These are phyloP conservation scores for Fusarium euwallaceae DNA, from an alignment of 2,329 filamentous ascomycete genomes.

Conservation along the genomic window DNA sequence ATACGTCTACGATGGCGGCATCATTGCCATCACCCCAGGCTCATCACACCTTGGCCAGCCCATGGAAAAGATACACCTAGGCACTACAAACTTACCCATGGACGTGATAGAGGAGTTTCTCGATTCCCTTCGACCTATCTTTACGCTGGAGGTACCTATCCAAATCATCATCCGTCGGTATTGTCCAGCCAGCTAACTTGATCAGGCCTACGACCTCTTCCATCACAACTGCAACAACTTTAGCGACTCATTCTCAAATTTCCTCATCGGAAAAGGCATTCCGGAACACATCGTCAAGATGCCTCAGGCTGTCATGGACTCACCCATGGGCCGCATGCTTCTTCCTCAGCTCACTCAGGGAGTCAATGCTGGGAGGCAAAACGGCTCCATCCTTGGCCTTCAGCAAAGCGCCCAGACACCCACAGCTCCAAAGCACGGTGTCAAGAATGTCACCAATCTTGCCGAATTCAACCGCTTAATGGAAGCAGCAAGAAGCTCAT, in stretches of 20 bases:
- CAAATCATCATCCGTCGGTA: neutral
- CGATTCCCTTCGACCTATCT: constrained; percentile 84
- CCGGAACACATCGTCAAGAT: constrained; percentile 88
- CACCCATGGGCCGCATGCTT: constrained; percentile 90
- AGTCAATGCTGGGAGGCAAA: constrained; percentile 62
- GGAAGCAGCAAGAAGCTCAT: constrained; percentile 73
- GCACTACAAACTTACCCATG: constrained; percentile 81
- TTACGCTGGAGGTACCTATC: constrained; percentile 76
- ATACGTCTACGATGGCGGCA: constrained; percentile 90
- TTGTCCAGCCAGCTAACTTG: neutral
- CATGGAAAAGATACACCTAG: constrained; percentile 80
- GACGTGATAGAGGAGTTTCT: constrained; percentile 90
- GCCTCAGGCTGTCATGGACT: constrained; percentile 86
- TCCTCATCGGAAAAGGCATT: constrained; percentile 89
- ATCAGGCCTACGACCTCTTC: constrained; percentile 87
- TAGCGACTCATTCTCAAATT: constrained; percentile 90
- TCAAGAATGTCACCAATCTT: constrained; percentile 70
- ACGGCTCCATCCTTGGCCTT: constrained; percentile 67
- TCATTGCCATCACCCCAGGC: constrained; percentile 85
- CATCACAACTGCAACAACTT: constrained; percentile 99
- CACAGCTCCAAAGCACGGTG: constrained; percentile 51
- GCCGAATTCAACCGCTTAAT: constrained; percentile 54
- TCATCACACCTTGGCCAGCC: constrained; percentile 89
- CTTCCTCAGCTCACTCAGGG: constrained; percentile 75
- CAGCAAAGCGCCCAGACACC: constrained; percentile 54